Evolutionary conservation across 2,329 filamentous ascomycete species (phyloP).

Genomic region (Alternaria ventricosa): DNA sequence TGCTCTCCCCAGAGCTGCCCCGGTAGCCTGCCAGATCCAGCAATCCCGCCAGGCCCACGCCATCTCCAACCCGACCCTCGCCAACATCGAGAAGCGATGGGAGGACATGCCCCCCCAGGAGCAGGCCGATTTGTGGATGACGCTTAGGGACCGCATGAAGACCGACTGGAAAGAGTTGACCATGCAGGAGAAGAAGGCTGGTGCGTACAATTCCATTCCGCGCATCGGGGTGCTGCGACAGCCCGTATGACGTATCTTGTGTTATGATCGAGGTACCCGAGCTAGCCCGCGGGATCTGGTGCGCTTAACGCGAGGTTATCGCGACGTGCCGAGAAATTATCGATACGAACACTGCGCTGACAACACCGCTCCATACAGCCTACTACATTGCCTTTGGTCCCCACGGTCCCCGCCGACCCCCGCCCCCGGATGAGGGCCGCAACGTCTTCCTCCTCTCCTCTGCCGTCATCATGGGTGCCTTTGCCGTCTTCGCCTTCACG

Average conservation of each 20-base stretch:
- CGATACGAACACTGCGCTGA: slow-evolving; percentile 29
- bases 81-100: slow-evolving; percentile 99
- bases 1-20: slow-evolving; percentile 39
- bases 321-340: slow-evolving; percentile 16
- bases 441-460: slow-evolving; percentile 78
- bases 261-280: slow-evolving; percentile 29
- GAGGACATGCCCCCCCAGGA: slow-evolving; percentile 97
- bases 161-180: slow-evolving; percentile 95
- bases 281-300: slow-evolving; percentile 23
- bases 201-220: slow-evolving; percentile 65
- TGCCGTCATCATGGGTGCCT: slow-evolving; percentile 70
- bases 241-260: slow-evolving; percentile 40
- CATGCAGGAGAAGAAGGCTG: slow-evolving; percentile 97
- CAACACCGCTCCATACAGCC: slow-evolving; percentile 62
- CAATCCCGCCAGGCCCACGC: slow-evolving; percentile 77
- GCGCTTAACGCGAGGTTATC: slow-evolving; percentile 15
- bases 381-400: slow-evolving; percentile 99
- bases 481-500: slow-evolving; percentile 74
- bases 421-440: slow-evolving; percentile 83
- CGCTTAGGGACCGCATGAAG: slow-evolving; percentile 98
- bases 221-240: slow-evolving; percentile 18
- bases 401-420: slow-evolving; percentile 85
- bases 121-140: slow-evolving; percentile 99
- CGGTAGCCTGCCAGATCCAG: slow-evolving; percentile 54
- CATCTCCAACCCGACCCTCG: slow-evolving; percentile 96